Conservation (phyloP, 2,329 filamentous ascomycete species). For the Ceratocystis variospora region DNA sequence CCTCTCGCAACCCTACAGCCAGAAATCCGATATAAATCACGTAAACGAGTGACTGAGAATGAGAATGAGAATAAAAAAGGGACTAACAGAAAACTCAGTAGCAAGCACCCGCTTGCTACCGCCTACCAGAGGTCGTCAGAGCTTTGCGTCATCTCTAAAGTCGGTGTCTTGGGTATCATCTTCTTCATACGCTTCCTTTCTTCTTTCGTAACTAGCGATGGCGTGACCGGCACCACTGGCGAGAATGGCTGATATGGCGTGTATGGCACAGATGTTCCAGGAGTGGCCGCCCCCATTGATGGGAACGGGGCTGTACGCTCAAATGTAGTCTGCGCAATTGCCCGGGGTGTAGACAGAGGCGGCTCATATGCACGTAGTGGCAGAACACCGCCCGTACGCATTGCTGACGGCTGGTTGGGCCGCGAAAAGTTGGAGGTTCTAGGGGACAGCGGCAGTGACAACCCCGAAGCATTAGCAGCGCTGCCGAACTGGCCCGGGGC, state of each 20-base stretch:
- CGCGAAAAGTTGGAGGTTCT: constrained; percentile 37
- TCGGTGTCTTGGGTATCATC: constrained; percentile 49
- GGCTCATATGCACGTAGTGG: constrained; percentile 50
- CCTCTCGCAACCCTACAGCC: neutral
- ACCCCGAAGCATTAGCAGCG: neutral
- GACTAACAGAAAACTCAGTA: neutral
- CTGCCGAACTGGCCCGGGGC: neutral
- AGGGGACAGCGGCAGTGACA: constrained; percentile 36
- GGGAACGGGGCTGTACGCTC: constrained; percentile 42
- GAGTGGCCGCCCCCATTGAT: constrained; percentile 46
- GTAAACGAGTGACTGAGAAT: constrained; percentile 7
- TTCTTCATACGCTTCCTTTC: constrained; percentile 57
- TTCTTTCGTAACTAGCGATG: constrained; percentile 55
- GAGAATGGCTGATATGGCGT: constrained; percentile 69
- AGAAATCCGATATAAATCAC: neutral
- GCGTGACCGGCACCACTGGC: constrained; percentile 61
- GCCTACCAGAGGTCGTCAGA: constrained; percentile 51
- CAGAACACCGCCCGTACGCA: constrained; percentile 43
- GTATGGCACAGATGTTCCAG: constrained; percentile 53
- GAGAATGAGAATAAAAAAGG: constrained; percentile 6
- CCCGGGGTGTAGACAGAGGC: constrained; percentile 37
- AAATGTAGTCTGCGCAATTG: constrained; percentile 44
- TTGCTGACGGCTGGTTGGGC: constrained; percentile 38
- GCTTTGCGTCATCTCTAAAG: constrained; percentile 46
- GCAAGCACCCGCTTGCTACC: neutral